Base-by-base conservation (phyloP, 2,329 filamentous ascomycete genomes). In the Colletotrichum destructivum region DNA sequence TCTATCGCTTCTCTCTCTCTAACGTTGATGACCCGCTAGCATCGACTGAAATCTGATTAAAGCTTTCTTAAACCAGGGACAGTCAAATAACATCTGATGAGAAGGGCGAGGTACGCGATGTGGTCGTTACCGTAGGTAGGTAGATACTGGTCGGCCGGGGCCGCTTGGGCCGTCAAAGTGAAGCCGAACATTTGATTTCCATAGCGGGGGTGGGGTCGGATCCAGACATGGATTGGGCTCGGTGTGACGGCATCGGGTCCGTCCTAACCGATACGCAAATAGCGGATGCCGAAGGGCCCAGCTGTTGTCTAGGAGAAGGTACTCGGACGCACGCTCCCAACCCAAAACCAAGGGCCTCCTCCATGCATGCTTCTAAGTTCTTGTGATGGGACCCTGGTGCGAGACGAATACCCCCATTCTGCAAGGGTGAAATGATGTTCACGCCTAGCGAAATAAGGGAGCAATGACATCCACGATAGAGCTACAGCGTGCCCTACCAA, bases 121-220 rank as follows among this genome's bases (percentile, higher is more conserved):
- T 52, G 35, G 46, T 23, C n/a, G 47, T 11, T n/a, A 52, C 21
- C 51, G 16, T 26, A 21, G 9, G 35, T 38, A 3, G 35, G 11
- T 38, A 38, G 47, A 15, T 23, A 16, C 35, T 23, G 55, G 55
- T 42, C n/a, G 35, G 60, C 60, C 47, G 38, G 31, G n/a, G 21
- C 60, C 46, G 38, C 51, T 62, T 40, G 13, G 46, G 35, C 60
- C 60, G 16, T 52, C n/a, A 40, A 52, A 51, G 21, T 51, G 44
- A 38, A 51, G 49, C 35, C 52, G 11, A 54, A 31, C 38, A 31
- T 40, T 52, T 31, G 21, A 52, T 56, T 54, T 49, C 35, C 47
- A 69, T 52, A 23, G 52, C 38, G 60, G 64, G 56, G 38, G 64
- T 44, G 64, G 64, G 56, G 56, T 62, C 38, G 47, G 38, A 23